These are phyloP conservation scores for Anethum foeniculum DNA, from an alignment of 140 eudicot genomes.

Conservation along the genomic window DNA sequence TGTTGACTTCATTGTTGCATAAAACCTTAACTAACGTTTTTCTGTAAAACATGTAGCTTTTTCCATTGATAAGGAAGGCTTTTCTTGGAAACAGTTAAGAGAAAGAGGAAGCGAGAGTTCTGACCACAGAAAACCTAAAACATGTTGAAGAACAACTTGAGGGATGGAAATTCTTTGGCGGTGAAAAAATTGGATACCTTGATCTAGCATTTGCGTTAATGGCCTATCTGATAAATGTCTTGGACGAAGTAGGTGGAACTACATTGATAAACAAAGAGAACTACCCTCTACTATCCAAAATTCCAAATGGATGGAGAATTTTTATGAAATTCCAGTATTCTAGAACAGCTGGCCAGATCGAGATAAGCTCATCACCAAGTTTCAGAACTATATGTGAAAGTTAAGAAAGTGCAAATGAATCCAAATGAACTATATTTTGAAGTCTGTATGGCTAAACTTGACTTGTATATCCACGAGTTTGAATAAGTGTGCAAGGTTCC, in stretches of 20 bases:
- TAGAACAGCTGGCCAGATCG: no score
- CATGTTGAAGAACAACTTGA: neutral
- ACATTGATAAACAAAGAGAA: no score
- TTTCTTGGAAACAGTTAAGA: neutral
- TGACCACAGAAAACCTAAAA: neutral
- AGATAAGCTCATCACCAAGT: neutral
- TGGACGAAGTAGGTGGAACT: no score
- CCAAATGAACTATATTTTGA: no score
- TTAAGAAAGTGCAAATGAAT: neutral
- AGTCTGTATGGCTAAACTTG: no score
- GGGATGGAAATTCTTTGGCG: neutral
- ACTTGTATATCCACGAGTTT: no score
- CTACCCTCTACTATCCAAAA: no score
- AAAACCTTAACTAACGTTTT: no score
- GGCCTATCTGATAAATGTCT: no score
- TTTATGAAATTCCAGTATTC: no score
- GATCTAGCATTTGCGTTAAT: no score
- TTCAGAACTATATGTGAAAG: neutral
- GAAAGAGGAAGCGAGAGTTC: neutral
- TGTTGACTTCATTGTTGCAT: neutral
- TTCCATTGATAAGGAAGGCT: neutral
- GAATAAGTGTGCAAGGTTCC: neutral
- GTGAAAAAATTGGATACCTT: no score
- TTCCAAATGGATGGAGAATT: neutral
- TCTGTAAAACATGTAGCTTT: neutral